Percentiles rank a stretch among this genome's conserved stretches.
These are phyloP conservation scores for Saksenaea vasiformis DNA, from an alignment of 371 early-diverging fungal genomes.

Conservation along the genomic window DNA sequence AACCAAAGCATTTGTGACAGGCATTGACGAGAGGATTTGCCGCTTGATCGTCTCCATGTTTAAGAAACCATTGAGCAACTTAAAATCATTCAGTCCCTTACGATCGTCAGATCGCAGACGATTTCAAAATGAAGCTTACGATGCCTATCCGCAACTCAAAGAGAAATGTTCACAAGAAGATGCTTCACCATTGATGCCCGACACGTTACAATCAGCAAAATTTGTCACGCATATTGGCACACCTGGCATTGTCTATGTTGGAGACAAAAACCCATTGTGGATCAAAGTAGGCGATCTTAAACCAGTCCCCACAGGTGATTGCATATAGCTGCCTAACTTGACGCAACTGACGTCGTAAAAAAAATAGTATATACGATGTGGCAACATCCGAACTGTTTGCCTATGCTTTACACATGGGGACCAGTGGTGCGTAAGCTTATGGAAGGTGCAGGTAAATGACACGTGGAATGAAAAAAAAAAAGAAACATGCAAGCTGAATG, in stretches of 20 bases:
- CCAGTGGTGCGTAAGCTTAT: constrained; percentile 63
- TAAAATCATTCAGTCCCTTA: constrained; percentile 62
- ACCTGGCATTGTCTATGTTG: constrained; percentile 61
- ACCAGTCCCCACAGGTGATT: constrained; percentile 48
- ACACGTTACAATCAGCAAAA: constrained; percentile 62
- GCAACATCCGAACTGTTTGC: constrained; percentile 61
- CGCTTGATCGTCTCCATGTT: constrained; percentile 41
- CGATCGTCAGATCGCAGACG: constrained; percentile 62
- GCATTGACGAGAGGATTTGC: no score
- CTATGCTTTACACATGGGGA: constrained; percentile 62
- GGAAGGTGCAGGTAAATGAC: constrained; percentile 60
- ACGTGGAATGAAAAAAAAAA: constrained; percentile 16
- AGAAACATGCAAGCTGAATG: constrained; percentile 15
- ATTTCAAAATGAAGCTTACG: constrained; percentile 58
- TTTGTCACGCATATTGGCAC: constrained; percentile 62
- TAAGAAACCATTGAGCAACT: constrained; percentile 57
- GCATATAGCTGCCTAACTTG: not conserved
- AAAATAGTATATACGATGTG: constrained; percentile 65
- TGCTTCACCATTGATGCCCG: constrained; percentile 48
- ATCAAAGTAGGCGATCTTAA: constrained; percentile 43
- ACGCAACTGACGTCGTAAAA: constrained; percentile 1
- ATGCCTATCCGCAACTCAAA: constrained; percentile 50
- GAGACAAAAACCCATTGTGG: constrained; percentile 62
- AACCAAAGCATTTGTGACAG: no score
- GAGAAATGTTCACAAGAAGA: constrained; percentile 21